These are phyloP conservation scores for Phialemoniopsis sp. DNA, from an alignment of 2,329 filamentous ascomycete species.

Conservation along the genomic window DNA sequence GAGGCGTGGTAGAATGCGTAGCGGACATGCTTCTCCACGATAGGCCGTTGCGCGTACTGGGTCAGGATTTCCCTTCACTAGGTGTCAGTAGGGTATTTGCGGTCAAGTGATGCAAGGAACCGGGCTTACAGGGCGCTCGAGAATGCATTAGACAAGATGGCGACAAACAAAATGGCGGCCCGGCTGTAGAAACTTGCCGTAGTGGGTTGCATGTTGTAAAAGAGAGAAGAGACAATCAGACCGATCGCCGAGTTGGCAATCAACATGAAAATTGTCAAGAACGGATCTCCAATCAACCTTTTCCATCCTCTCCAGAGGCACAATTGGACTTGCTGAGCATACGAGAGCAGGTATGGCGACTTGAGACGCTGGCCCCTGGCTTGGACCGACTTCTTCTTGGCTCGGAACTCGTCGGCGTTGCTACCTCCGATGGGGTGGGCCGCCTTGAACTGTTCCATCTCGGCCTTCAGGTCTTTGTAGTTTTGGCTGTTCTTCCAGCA, in stretches of 20 bases:
- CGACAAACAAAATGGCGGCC: slow-evolving; percentile 61
- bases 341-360: slow-evolving; percentile 43
- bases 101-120: slow-evolving; percentile 9
- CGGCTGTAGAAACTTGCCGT: slow-evolving; percentile 53
- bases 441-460: slow-evolving; percentile 21
- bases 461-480: slow-evolving; percentile 19
- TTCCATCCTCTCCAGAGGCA: slow-evolving; percentile 35
- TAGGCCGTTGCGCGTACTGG: slow-evolving; percentile 13
- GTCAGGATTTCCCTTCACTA: slow-evolving; percentile 31
- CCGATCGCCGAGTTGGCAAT: slow-evolving; percentile 41
- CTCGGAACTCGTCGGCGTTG: slow-evolving; percentile 16
- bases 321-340: slow-evolving; percentile 38
- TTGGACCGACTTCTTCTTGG: slow-evolving; percentile 17
- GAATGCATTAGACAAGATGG: slow-evolving; percentile 61
- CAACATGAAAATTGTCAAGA: slow-evolving; percentile 30
- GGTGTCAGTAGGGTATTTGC: too few relatives aligned
- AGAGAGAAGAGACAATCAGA: slow-evolving; percentile 48
- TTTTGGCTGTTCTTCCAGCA: slow-evolving; percentile 23
- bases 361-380: slow-evolving; percentile 32
- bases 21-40: slow-evolving; percentile 14
- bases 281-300: slow-evolving; percentile 32
- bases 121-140: slow-evolving; percentile 40
- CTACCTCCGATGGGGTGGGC: slow-evolving; percentile 12
- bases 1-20: slow-evolving; percentile 13
- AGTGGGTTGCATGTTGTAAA: slow-evolving; percentile 37